phyloP scores from a whole-genome alignment of 306 rosid genomes.

The Gillenia trifoliata region DNA sequence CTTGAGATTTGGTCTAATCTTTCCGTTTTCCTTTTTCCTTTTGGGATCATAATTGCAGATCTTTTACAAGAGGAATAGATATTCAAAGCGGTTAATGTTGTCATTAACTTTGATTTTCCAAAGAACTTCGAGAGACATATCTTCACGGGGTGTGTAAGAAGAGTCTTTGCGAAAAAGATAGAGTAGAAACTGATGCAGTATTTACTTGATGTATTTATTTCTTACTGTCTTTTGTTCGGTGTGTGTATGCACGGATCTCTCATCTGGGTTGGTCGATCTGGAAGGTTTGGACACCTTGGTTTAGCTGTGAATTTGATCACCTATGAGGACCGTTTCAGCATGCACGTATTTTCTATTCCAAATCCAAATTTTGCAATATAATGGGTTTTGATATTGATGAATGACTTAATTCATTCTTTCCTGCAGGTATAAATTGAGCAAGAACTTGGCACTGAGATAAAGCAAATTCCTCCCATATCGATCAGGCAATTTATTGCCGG shows the following conservation, averaged over 20 bases:
- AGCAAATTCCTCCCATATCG: conserved; percentile 93
- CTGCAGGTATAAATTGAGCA: conserved; percentile 91
- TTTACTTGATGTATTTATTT: neutral
- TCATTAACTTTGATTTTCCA: conserved; percentile 93
- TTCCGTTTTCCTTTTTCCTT: neutral
- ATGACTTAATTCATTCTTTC: neutral
- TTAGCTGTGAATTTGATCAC: conserved; percentile 97
- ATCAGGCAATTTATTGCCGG: conserved; percentile 94
- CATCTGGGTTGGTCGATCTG: conserved; percentile 92
- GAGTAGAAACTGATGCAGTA: neutral
- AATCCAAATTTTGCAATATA: neutral
- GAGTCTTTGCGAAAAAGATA: neutral
- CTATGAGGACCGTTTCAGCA: conserved; percentile 91
- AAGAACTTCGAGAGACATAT: conserved; percentile 91
- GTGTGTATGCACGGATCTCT: conserved; percentile 14
- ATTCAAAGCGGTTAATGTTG: conserved; percentile 98
- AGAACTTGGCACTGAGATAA: conserved; percentile 96
- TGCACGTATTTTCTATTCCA: conserved; percentile 38
- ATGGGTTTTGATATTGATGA: conserved; percentile 3
- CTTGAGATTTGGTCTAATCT: neutral
- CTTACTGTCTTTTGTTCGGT: neutral
- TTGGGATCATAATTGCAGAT: conserved; percentile 47
- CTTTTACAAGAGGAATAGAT: conserved; percentile 97
- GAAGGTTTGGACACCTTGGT: conserved; percentile 99
- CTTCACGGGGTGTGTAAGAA: conserved; percentile 75